Conservation (phyloP, 2,329 filamentous ascomycete genomes). For the Chaetomiaceae sp. region DNA sequence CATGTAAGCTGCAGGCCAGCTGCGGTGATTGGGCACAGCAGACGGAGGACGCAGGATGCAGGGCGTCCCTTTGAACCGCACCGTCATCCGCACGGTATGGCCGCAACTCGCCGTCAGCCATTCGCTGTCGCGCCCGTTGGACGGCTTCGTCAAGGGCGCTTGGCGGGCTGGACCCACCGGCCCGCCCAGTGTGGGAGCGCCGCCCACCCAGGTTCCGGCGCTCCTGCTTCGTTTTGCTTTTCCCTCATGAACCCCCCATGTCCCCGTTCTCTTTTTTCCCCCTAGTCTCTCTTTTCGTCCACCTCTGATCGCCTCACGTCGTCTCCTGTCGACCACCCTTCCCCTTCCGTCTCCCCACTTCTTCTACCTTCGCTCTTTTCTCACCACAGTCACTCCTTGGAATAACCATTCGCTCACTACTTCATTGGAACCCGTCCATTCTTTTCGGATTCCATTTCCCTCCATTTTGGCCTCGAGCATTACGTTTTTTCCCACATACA, state of each 20-base stretch:
- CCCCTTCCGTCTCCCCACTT: conserved; percentile 24
- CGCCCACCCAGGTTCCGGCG: conserved; percentile 9
- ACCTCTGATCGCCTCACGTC: conserved; percentile 28
- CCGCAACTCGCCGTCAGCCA: not conserved
- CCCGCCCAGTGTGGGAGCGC: conserved; percentile 28
- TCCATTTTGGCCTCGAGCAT: conserved; percentile 33
- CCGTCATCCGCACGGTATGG: conserved; percentile 14
- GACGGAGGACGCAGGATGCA: not conserved
- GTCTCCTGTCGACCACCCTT: conserved; percentile 25
- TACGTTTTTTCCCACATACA: conserved; percentile 25
- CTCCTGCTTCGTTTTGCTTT: conserved; percentile 25
- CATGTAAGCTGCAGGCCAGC: conserved; percentile 3
- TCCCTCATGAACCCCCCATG: conserved; percentile 32
- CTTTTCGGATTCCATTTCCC: conserved; percentile 48
- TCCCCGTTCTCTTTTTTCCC: conserved; percentile 27
- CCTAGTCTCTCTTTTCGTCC: conserved; percentile 29
- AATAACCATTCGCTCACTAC: conserved; percentile 36
- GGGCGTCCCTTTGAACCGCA: not conserved
- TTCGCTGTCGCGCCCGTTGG: conserved; percentile 16
- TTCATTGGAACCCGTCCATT: conserved; percentile 45
- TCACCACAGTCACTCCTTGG: conserved; percentile 51
- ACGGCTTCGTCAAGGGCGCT: conserved; percentile 18
- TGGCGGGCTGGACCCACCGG: conserved; percentile 20
- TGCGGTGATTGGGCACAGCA: conserved; percentile 14
- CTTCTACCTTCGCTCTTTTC: conserved; percentile 40